Conservation (phyloP, 768 basidiomycete genomes). For the Punctularia strigosozonata region DNA sequence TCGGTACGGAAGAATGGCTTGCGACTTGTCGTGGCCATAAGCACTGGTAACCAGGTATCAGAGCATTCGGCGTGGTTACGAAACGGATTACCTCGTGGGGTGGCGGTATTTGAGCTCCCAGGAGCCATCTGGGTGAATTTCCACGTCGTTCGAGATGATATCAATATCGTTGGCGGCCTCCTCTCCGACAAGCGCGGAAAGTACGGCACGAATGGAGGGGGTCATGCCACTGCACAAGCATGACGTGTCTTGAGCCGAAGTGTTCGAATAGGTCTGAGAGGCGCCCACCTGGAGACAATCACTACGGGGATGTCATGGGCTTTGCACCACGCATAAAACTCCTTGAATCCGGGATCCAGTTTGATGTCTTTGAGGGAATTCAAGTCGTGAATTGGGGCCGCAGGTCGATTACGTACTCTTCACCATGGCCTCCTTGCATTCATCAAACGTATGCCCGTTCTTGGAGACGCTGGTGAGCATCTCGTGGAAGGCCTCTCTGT, state of each 20-base stretch:
- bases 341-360: slow-evolving; percentile 81
- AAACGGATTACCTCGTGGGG: slow-evolving; percentile 55
- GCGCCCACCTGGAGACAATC: slow-evolving; percentile 75
- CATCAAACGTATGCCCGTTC: slow-evolving; percentile 73
- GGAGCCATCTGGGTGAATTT: slow-evolving; percentile 45
- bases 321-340: slow-evolving; percentile 81
- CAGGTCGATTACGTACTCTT: slow-evolving; percentile 37
- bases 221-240: slow-evolving; percentile 66
- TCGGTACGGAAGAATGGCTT: slow-evolving; percentile 88
- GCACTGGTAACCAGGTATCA: slow-evolving; percentile 30
- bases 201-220: slow-evolving; percentile 83
- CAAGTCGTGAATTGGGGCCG: background rate
- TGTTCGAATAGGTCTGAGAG: background rate
- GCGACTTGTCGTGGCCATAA: slow-evolving; percentile 94
- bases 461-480: slow-evolving; percentile 75
- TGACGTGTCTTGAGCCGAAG: no score
- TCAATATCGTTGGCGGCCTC: slow-evolving; percentile 67
- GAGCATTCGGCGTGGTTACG: background rate
- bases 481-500: slow-evolving; percentile 75
- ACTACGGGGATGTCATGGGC: slow-evolving; percentile 73
- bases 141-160: slow-evolving; percentile 90
- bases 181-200: slow-evolving; percentile 70
- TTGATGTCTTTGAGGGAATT: slow-evolving; percentile 51
- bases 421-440: slow-evolving; percentile 67
- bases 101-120: slow-evolving; percentile 87